phyloP scores from a whole-genome alignment of 1,139 yeast genomes.

The Magnusiomyces fungicola region DNA sequence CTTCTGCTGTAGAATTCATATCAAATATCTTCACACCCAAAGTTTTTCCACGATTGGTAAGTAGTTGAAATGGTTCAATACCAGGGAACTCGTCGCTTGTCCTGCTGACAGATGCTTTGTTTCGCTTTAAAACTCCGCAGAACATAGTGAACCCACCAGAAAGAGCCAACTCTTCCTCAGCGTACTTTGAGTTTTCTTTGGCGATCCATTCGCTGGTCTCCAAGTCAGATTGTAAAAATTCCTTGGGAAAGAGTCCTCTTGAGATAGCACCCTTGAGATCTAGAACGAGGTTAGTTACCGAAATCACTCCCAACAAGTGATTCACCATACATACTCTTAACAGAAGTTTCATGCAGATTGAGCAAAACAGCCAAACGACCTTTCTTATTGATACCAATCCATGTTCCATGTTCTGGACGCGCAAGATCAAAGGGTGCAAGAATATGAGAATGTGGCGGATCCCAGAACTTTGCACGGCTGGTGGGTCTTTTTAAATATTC shows the following conservation, averaged over 20 bases:
- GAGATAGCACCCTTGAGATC: conserved; percentile 42
- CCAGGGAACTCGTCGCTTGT: conserved; percentile 17
- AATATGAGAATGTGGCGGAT: conserved; percentile 36
- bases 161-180: conserved; percentile 32
- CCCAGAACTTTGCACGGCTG: conserved; percentile 49
- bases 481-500: conserved; percentile 76
- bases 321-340: conserved; percentile 22
- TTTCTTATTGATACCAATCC: conserved; percentile 67
- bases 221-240: conserved; percentile 41
- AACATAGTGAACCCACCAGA: conserved; percentile 84
- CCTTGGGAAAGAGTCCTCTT: conserved; percentile 64
- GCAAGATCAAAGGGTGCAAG: conserved; percentile 74
- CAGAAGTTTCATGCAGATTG: conserved; percentile 44
- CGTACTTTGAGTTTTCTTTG: conserved; percentile 15
- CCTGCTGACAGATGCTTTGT: conserved; percentile 28
- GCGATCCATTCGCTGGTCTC: conserved; percentile 43
- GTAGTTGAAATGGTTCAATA: conserved; percentile 35
- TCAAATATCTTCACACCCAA: neutral
- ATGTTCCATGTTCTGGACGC: conserved; percentile 73
- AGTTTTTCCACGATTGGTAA: conserved; percentile 24
- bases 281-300: no score
- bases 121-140: conserved; percentile 51
- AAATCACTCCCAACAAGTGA: no score
- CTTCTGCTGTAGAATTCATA: no score
- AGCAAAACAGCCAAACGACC: conserved; percentile 71